Percentiles rank a stretch among this genome's conserved stretches.
phyloP scores from a whole-genome alignment of 2,329 filamentous ascomycete genomes.

The Colletotrichum truncatum region DNA sequence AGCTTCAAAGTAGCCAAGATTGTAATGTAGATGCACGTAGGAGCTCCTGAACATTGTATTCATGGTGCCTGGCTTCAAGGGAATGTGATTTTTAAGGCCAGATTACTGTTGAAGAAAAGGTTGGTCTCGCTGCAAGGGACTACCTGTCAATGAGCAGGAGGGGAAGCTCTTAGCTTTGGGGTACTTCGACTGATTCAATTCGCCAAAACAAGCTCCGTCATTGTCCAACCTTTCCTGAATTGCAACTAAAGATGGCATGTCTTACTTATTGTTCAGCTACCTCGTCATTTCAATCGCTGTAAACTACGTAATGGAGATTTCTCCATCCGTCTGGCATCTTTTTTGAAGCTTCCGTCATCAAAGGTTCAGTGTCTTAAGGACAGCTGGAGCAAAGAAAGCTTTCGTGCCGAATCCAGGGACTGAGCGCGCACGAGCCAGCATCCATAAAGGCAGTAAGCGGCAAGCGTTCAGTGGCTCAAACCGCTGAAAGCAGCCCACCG shows the following conservation, averaged over 20 bases:
- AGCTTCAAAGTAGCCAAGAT: no score
- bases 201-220: background rate
- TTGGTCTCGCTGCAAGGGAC: slow-evolving; percentile 1
- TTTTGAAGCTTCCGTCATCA: background rate
- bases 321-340: background rate
- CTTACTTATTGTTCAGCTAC: no score
- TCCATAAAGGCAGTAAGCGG: slow-evolving; percentile 13
- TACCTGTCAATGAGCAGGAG: background rate
- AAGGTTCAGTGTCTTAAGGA: background rate
- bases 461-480: slow-evolving; percentile 17
- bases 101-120: background rate
- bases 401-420: slow-evolving; percentile 25
- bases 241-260: background rate
- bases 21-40: no score
- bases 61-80: no score
- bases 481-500: slow-evolving; percentile 18
- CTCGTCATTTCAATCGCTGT: no score
- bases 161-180: slow-evolving; percentile 1
- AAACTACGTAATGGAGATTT: no score
- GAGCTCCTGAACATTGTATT: no score
- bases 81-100: background rate
- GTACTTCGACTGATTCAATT: background rate
- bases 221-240: background rate
- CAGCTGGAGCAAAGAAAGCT: background rate
- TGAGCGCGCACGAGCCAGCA: slow-evolving; percentile 14